Evolutionary conservation across 129 eudicot genomes (phyloP).

Genomic region (Centrapalus pauciflorus): DNA sequence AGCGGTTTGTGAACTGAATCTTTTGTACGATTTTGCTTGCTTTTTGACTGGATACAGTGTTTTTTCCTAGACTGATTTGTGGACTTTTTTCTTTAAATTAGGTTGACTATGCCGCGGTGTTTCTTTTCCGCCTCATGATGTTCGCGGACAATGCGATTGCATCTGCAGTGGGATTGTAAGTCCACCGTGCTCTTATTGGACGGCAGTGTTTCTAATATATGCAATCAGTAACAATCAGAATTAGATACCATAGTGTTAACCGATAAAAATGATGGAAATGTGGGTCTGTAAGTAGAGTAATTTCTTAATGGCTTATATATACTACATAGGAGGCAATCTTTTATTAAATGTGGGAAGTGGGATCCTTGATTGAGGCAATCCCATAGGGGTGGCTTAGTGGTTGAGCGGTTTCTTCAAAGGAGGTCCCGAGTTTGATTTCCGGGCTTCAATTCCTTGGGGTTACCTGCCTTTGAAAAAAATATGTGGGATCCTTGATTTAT

Average conservation of each 20-base stretch:
- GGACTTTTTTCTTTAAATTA: constrained; percentile 12
- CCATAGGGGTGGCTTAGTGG: no score
- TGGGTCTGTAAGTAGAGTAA: not conserved
- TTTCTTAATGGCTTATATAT: no score
- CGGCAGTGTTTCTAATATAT: not conserved
- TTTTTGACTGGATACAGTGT: not conserved
- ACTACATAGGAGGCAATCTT: not conserved
- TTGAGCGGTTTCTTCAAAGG: no score
- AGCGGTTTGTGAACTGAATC: constrained; percentile 47
- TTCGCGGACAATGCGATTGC: constrained; percentile 87
- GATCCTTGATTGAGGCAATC: not conserved
- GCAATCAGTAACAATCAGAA: not conserved
- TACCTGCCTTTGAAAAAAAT: no score
- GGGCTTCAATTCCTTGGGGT: no score
- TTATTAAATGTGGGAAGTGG: not conserved
- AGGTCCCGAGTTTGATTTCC: no score
- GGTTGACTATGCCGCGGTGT: constrained; percentile 82
- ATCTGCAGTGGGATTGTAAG: constrained; percentile 88
- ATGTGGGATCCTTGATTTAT: not conserved
- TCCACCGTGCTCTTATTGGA: not conserved
- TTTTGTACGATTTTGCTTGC: not conserved
- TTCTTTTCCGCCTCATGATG: constrained; percentile 88
- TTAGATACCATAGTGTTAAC: not conserved
- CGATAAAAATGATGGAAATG: no score
- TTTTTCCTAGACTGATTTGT: constrained; percentile 1